Evolutionary conservation across 2,329 filamentous ascomycete species (phyloP).

Genomic region (Aspergillus pseudoterreus): DNA sequence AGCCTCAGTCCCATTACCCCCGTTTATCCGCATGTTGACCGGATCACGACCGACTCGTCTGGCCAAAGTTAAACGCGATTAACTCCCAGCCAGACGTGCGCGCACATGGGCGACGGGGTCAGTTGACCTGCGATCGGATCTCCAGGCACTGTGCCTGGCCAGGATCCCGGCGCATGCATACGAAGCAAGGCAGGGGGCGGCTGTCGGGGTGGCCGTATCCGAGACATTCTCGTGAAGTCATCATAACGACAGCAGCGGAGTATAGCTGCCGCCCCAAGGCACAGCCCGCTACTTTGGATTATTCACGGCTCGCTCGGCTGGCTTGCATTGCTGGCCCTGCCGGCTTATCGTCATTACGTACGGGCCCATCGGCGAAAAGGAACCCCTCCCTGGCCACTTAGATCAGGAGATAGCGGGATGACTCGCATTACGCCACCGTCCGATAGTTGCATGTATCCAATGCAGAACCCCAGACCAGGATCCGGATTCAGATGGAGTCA

Average conservation of each 20-base stretch:
- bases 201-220: neutral
- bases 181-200: neutral
- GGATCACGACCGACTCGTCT: no score
- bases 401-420: no score
- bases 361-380: neutral
- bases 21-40: no score
- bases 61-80: neutral
- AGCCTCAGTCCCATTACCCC: no score
- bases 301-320: neutral
- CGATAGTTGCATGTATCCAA: neutral
- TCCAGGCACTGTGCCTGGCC: neutral
- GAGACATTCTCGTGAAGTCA: neutral
- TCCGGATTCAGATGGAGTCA: neutral
- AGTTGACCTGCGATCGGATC: constrained; percentile 19
- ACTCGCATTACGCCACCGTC: neutral
- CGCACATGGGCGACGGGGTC: neutral
- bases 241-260: neutral
- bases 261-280: neutral
- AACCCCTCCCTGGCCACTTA: neutral
- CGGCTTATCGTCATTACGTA: constrained; percentile 10
- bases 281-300: no score
- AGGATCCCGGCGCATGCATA: neutral
- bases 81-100: neutral
- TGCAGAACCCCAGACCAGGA: neutral
- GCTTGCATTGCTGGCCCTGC: neutral